A percentile compares a stretch with the other conserved stretches of the same genome.
phyloP scores from a whole-genome alignment of 106 monocot species.

The Ottelia alismoides region DNA sequence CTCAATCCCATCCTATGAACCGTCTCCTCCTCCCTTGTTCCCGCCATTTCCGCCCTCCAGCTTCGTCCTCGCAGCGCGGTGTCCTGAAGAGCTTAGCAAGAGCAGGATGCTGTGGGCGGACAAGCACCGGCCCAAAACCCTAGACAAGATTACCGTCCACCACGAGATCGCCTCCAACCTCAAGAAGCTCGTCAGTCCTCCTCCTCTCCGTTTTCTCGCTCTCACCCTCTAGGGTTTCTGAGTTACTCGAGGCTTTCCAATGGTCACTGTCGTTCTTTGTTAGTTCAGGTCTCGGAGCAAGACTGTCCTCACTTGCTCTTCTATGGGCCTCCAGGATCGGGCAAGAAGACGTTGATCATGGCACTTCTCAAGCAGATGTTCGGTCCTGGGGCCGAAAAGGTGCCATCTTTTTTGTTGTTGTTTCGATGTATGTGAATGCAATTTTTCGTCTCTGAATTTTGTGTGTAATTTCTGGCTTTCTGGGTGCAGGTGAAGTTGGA shows the following conservation, averaged over 20 bases:
- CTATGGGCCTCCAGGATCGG: conserved; percentile 88
- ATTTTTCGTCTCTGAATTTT: no score
- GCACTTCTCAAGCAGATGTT: conserved; percentile 93
- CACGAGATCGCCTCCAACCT: conserved; percentile 73
- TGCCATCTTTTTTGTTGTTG: conserved; percentile 9
- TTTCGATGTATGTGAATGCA: not conserved
- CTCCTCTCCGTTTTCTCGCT: not conserved
- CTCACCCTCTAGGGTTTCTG: not conserved
- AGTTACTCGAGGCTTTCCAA: not conserved
- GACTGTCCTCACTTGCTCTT: conserved; percentile 93
- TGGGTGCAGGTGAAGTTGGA: conserved; percentile 84
- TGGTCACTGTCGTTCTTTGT: not conserved
- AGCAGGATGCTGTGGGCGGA: conserved; percentile 92
- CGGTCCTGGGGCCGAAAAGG: conserved; percentile 72
- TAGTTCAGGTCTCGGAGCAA: conserved; percentile 72
- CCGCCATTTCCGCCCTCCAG: not conserved
- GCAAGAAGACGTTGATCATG: conserved; percentile 95
- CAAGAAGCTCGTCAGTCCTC: conserved; percentile 56
- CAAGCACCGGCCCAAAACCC: conserved; percentile 85
- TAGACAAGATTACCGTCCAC: conserved; percentile 84
- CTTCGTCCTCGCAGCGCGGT: not conserved
- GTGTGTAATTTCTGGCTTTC: not conserved
- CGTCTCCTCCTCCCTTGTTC: conserved; percentile 1
- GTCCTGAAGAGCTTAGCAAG: not conserved
- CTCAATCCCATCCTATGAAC: no score